Base-by-base conservation (phyloP, 306 rosid species). In the Dryas octopetala region DNA sequence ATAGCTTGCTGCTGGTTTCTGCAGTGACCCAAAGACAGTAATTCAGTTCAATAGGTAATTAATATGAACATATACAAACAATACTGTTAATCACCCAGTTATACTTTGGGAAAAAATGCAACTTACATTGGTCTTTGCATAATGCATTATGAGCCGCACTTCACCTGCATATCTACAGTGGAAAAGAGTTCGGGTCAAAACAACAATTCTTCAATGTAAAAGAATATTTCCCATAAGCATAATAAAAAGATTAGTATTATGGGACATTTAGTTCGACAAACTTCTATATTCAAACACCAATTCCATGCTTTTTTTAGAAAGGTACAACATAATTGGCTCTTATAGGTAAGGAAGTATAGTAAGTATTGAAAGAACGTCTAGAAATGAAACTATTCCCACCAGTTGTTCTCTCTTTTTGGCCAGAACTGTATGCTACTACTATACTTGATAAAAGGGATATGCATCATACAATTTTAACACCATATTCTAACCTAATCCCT, bases 121-220 rank as follows among this genome's bases (percentile, higher is more conserved):
- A 59, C 85, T 87, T 85, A 87, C 91, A 13, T 61, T 41, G 75
- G 81, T 68, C 26, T 47, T 76, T 32, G 82, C 59, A 47, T 72
- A 85, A 65, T 83, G 84, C 78, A 88, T 26, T 55, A 85, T 83
- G 4, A 83, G 71, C 28, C 83, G 76, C 53, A 83, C 89, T 85
- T 85, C 89, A 63, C 91, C 91, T 28, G 85, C 87, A 58, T 77
- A 71, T 76, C 91, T 88, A 65, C 75, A 54, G 40, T 4, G 9
- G 49, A 50, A 55, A 71, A 74, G 19, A 62, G 9, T 40, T 70
- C 2, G 38, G 1, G 73, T 75, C 43, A 83, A 47, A 59, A 51
- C 12, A 15, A 32, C 23, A 71, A 26, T 19, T 51, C 48, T 67
- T 58, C 46, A 3, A 57, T 23, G 43, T 6, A 70, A 74, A 71